A percentile compares a stretch with the other conserved stretches of the same genome.
Evolutionary conservation across 148 eudicot species (phyloP).

Genomic region (Beta vulgaris): DNA sequence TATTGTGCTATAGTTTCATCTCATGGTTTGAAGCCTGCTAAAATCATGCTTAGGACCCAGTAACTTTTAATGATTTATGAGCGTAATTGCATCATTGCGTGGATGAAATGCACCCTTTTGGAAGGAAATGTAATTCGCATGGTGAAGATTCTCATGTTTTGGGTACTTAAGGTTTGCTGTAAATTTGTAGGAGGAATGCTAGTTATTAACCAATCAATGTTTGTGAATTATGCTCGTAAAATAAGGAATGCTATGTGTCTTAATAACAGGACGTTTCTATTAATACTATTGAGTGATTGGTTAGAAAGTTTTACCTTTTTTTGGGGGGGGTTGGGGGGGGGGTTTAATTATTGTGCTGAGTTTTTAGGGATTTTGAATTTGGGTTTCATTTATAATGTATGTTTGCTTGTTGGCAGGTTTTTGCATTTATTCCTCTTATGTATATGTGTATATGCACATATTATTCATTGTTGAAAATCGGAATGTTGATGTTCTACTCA

Average conservation of each 20-base stretch:
- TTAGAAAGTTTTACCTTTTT: not conserved
- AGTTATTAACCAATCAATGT: not conserved
- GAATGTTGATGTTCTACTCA: conserved; percentile 88
- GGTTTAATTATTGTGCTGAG: not conserved
- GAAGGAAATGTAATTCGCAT: not conserved
- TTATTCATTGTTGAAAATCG: conserved; percentile 77
- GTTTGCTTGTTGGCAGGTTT: conserved; percentile 44
- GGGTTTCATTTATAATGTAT: not conserved
- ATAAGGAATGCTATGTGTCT: not conserved
- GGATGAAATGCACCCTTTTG: not conserved
- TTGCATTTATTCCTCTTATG: conserved; percentile 86
- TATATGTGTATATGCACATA: conserved; percentile 96
- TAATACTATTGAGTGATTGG: not conserved
- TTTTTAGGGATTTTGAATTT: not conserved
- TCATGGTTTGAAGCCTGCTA: not conserved
- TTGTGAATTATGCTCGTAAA: not conserved
- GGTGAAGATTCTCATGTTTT: not conserved
- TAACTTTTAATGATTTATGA: not conserved
- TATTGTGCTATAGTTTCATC: not conserved
- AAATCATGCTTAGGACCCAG: not conserved
- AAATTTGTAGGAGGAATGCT: not conserved
- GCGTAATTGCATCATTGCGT: not conserved
- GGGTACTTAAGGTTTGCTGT: not conserved
- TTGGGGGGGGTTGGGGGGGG: no score
- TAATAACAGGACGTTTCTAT: not conserved